Conservation (phyloP, 371 early-diverging fungal species). For the Haplosporangium sp. region DNA sequence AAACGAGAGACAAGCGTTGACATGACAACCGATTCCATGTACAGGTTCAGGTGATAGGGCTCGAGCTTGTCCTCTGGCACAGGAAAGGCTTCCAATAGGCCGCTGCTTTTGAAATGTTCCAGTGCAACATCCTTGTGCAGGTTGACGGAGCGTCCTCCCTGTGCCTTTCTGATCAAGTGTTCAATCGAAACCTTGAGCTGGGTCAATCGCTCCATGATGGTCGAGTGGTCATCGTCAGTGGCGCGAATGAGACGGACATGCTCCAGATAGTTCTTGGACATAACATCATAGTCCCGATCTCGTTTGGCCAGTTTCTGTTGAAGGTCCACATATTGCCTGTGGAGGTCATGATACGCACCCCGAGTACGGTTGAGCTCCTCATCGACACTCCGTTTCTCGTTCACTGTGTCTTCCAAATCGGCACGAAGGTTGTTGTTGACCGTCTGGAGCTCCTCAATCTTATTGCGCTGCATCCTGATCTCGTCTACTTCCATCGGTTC, state of each 20-base stretch:
- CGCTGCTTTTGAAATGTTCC: slow-evolving; percentile 57
- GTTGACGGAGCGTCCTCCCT: slow-evolving; percentile 60
- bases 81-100: slow-evolving; percentile 33
- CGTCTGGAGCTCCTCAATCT: slow-evolving; percentile 18
- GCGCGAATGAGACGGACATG: slow-evolving; percentile 68
- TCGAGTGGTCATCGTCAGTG: slow-evolving; percentile 72
- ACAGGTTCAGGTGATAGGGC: slow-evolving; percentile 62
- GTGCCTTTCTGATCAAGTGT: slow-evolving; percentile 58
- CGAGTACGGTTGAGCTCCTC: slow-evolving; percentile 34
- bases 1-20: slow-evolving; percentile 60
- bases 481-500: slow-evolving; percentile 2
- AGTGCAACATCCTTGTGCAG: slow-evolving; percentile 61
- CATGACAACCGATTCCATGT: slow-evolving; percentile 69
- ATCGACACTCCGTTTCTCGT: slow-evolving; percentile 27
- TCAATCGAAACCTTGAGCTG: slow-evolving; percentile 67
- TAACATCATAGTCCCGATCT: slow-evolving; percentile 55
- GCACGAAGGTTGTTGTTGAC: slow-evolving; percentile 2
- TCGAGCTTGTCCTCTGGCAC: slow-evolving; percentile 60
- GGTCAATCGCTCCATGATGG: slow-evolving; percentile 69
- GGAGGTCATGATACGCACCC: slow-evolving; percentile 44
- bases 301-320: slow-evolving; percentile 48
- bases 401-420: slow-evolving; percentile 18
- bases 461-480: not conserved
- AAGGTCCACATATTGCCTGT: slow-evolving; percentile 37
- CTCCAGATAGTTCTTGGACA: slow-evolving; percentile 64